These are phyloP conservation scores for Penicillium sp. DNA, from an alignment of 2,329 filamentous ascomycete genomes.

Conservation along the genomic window DNA sequence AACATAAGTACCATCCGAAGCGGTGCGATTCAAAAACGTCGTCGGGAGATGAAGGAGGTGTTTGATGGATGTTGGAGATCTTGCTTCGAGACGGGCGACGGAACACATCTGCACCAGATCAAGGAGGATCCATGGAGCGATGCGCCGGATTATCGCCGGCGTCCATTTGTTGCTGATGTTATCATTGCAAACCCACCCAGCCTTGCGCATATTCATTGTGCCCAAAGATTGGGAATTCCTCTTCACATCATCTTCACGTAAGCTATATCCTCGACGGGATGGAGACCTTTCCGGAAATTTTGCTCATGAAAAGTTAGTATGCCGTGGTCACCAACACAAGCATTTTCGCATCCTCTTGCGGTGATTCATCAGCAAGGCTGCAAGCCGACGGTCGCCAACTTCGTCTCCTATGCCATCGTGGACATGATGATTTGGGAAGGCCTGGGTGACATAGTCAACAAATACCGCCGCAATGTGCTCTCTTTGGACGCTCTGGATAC, in stretches of 20 bases:
- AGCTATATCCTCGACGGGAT: constrained; percentile 33
- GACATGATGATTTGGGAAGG: constrained; percentile 96
- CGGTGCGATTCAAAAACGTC: constrained; percentile 74
- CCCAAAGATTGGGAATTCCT: constrained; percentile 74
- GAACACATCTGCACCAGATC: constrained; percentile 54
- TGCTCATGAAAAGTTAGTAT: constrained; percentile 53
- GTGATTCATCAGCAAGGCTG: constrained; percentile 77
- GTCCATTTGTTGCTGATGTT: constrained; percentile 81
- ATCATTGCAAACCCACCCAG: constrained; percentile 83
- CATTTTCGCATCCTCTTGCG: constrained; percentile 83
- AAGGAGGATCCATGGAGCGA: constrained; percentile 49
- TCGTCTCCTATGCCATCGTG: constrained; percentile 78
- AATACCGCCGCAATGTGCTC: constrained; percentile 73
- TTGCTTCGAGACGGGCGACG: constrained; percentile 77
- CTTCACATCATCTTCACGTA: constrained; percentile 87
- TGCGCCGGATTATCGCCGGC: constrained; percentile 45
- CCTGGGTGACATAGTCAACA: constrained; percentile 86
- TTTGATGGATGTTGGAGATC: constrained; percentile 84
- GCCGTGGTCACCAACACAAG: constrained; percentile 85
- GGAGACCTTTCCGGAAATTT: neutral
- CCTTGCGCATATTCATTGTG: constrained; percentile 77
- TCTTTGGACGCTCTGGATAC: constrained; percentile 76
- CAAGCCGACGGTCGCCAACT: constrained; percentile 76
- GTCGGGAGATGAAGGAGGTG: constrained; percentile 77
- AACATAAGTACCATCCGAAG: constrained; percentile 73